Base-by-base conservation (phyloP, 2,329 filamentous ascomycete genomes). In the Tolypocladium tropicale region DNA sequence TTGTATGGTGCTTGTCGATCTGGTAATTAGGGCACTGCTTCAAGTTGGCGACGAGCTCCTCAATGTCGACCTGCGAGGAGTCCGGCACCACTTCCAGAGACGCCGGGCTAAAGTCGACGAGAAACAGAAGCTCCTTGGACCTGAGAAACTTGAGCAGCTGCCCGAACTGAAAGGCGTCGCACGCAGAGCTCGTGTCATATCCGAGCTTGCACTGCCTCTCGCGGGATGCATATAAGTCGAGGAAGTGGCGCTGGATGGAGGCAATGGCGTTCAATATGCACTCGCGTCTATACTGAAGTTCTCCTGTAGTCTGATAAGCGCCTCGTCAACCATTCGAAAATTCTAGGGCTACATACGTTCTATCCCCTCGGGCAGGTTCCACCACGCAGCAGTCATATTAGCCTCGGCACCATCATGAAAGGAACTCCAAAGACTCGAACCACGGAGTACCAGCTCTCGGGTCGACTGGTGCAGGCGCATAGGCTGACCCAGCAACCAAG, bases 161-260 rank as follows among this genome's bases (percentile, higher is more conserved):
- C 25, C 88, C 88, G 1, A 92, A 79, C 69, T 92, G 88, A 64
- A 87, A 92, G 2, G 83, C 85, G 71, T 92, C 88, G 68, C 88
- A 91, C 46, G 86, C 82, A 2, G 79, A 71, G 59, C 83, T 88
- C 2, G 83, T 84, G 64, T 89, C 86, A 68, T 91, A 91, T 54
- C 88, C 87, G 0, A 90, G 77, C 63, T 83, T 83, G 69, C 88
- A 91, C 66, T 90, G 88, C 9, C 74, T 70, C 34, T 72, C 77
- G n/a, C 84, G 81, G 11, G 86, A 87, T 1, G 82, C 81, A 67
- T 90, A 91, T 0, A 88, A 72, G 7, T 68, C 66, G 3, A 91
- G 72, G 56, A 90, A 90, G 66, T 90, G 83, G 1, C 76, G 74
- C 58, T 85, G 85, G 1, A 90, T 74, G 0, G 86, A 89, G 55